Base-by-base conservation (phyloP, 2,329 filamentous ascomycete species). In the Colletotrichum tamarilloi region DNA sequence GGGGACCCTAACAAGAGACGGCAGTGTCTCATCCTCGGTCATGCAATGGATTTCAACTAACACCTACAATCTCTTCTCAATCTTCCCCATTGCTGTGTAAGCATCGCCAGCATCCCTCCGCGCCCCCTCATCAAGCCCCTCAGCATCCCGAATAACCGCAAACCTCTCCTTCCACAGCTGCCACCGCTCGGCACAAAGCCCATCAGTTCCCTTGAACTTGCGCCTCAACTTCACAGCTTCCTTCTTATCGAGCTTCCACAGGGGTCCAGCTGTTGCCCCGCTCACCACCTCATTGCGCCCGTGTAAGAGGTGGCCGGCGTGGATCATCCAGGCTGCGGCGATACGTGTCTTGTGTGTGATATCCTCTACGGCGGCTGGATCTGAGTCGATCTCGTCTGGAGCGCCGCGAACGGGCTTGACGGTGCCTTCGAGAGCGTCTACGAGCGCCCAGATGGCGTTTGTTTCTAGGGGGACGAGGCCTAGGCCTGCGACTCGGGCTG, bases 141-240 rank as follows among this genome's bases (percentile, higher is more conserved):
- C 71, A 5, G 57, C 30, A 26, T 76, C 66, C 2, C 72, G 65
- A 28, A 77, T 55, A 1, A n/a, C 58, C 4, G 38, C 68, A 38
- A 78, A 72, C 24, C 75, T 72, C 14, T 75, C 62, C 28, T 76
- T 77, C 76, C 74, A 76, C 22, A 77, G 53, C 28, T 72, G 35
- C 76, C 75, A 77, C 14, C 76, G 62, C 14, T 74, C 53, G 8
- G 59, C 67, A 42, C 74, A 75, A 5, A 75, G 32, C 1, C 76
- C 74, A 22, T 76, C 52, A 4, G 72, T 76, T 6, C 71, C 76
- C 12, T 56, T 75, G 16, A 38, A 69, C 68, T 67, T 77, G 11
- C 72, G 74, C 5, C 67, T 60, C 12, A 74, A 19, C 67, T 65
- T 75, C 2, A 65, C 22, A 2, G 64, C 68, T 30, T 76, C 68